A percentile compares a stretch with the other conserved stretches of the same genome.
Evolutionary conservation across 768 basidiomycete genomes (phyloP).

Genomic region (Rhizopogon vesiculosus): DNA sequence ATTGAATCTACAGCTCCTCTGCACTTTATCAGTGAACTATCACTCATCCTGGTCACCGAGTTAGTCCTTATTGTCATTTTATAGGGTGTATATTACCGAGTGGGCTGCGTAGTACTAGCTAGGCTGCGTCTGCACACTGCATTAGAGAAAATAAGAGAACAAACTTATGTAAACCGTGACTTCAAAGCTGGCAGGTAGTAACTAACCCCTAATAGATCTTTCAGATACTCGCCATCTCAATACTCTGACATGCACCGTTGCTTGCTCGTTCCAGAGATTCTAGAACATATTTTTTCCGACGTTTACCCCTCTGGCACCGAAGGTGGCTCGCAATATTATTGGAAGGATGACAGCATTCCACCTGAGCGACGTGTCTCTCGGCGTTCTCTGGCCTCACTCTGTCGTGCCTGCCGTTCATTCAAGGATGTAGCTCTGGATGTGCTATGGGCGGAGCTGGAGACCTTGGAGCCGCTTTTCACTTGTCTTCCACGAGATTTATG

Average conservation of each 20-base stretch:
- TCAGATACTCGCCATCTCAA: no score
- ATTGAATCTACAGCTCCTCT: no score
- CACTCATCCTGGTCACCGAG: no score
- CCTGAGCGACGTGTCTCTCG: not conserved
- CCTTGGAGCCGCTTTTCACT: slow-evolving; percentile 8
- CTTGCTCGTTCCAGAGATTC: not conserved
- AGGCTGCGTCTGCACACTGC: no score
- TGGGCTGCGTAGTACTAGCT: no score
- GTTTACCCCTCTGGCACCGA: not conserved
- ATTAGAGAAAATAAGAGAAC: no score
- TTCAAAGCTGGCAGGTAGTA: no score
- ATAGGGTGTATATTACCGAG: no score
- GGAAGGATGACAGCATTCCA: not conserved
- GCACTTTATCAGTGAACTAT: no score
- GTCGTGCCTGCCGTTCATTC: slow-evolving; percentile 8
- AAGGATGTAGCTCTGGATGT: slow-evolving; percentile 7
- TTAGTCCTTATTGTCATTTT: no score
- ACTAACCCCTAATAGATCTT: no score
- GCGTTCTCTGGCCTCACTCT: not conserved
- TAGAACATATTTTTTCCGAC: not conserved
- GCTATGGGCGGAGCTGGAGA: slow-evolving; percentile 8
- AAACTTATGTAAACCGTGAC: no score
- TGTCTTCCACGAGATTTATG: slow-evolving; percentile 4
- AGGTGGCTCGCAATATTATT: not conserved
- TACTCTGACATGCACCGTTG: not conserved